Percentiles rank a stretch among this genome's conserved stretches.
phyloP scores from a whole-genome alignment of 1,139 yeast species.

The Pichia sp. region DNA sequence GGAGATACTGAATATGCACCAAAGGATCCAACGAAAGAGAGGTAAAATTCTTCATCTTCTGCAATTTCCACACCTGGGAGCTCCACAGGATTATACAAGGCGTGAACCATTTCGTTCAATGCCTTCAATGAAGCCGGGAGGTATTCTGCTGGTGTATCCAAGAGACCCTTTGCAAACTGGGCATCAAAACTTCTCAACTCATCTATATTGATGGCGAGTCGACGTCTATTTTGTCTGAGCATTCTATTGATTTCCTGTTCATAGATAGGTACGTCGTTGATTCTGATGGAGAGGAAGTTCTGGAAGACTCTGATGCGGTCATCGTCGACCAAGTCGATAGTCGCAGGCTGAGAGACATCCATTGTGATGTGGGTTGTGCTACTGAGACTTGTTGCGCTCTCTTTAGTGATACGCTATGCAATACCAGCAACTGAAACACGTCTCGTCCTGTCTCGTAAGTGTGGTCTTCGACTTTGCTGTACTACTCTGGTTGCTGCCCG shows the following conservation, averaged over 20 bases:
- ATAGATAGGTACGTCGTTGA: slow-evolving; percentile 46
- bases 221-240: slow-evolving; percentile 57
- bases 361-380: too few relatives aligned
- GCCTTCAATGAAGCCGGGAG: slow-evolving; percentile 91
- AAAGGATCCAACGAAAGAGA: slow-evolving; percentile 86
- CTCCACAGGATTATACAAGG: slow-evolving; percentile 53
- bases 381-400: too few relatives aligned
- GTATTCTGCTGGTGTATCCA: slow-evolving; percentile 74
- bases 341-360: background rate
- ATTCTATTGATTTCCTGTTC: slow-evolving; percentile 63
- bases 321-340: slow-evolving; percentile 28
- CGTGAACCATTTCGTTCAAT: slow-evolving; percentile 68
- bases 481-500: too few relatives aligned
- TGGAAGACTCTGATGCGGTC: slow-evolving; percentile 87
- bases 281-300: slow-evolving; percentile 63
- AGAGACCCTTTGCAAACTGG: slow-evolving; percentile 70
- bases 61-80: slow-evolving; percentile 44
- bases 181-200: slow-evolving; percentile 82
- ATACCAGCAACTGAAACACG: too few relatives aligned
- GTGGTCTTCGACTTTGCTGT: too few relatives aligned
- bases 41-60: slow-evolving; percentile 60
- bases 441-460: too few relatives aligned
- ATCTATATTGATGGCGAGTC: slow-evolving; percentile 75
- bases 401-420: too few relatives aligned
- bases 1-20: slow-evolving; percentile 88